Evolutionary conservation across 129 eudicot species (phyloP), one percentile per base, ranked within the genome.

Genomic region (Calendula officinalis): DNA sequence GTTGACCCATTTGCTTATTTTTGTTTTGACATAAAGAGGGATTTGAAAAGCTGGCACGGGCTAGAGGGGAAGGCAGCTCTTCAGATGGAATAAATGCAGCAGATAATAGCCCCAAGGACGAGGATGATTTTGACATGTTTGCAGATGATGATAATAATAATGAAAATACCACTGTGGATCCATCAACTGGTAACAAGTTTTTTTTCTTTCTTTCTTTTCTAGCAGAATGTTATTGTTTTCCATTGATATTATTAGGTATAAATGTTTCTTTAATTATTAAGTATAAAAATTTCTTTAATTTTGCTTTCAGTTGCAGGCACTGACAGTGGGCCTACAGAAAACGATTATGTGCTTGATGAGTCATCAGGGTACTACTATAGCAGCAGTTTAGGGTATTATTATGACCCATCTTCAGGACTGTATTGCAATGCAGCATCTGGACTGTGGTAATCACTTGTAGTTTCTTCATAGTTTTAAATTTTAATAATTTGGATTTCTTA

Each of bases 311-410:
- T 37, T 77, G 77, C 74, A 82, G 94, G 90, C 37, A 58, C 55
- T 77, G 94, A 87, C 37, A 58, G 46, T 77, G 89, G 82, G 22
- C 76, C 82, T 33, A 39, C 70, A 66, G 86, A 87, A 57, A 81
- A 67, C 52, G 95, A 88, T 65, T 92, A 79, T 68, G 80, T 83
- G 54, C 81, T 73, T 45, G 98, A 92, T 68, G 96, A 92, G 45
- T 70, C 96, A 70, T 78, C 95, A 37, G 98, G 98, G 96, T 92
- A 92, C 69, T 92, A 92, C 66, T 92, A 92, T 81, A 92, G 96
- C 75, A 88, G 89, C 80, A 88, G 85, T 64, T 72, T 75, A 42
- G 98, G 98, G 9, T 92, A 88, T 66, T 92, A 92, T 55, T 92
- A 92, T 75, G 98, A 92, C 58, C 88, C 96, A 27, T 74, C 89